Percentiles rank a stretch among this genome's conserved stretches.
phyloP scores from a whole-genome alignment of 2,329 filamentous ascomycete genomes.

The Neospermospora avenae region DNA sequence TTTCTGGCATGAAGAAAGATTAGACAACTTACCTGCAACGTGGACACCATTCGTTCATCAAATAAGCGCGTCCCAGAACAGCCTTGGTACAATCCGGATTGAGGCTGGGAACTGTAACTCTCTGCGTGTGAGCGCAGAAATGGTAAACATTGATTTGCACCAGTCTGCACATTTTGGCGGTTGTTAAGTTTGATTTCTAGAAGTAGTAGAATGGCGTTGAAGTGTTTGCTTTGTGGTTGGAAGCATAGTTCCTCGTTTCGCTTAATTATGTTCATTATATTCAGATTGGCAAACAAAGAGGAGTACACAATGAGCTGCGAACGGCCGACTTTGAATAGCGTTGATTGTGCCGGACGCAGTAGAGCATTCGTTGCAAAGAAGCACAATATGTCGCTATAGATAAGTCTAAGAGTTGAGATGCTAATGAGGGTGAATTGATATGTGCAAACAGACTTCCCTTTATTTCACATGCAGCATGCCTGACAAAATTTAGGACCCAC shows the following conservation, averaged over 20 bases:
- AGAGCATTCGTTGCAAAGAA: background rate
- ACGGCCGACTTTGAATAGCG: background rate
- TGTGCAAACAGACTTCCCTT: no score
- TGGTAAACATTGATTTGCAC: constrained; percentile 9
- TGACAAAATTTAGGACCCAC: no score
- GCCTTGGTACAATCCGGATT: background rate
- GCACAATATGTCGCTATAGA: no score
- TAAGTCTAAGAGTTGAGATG: no score
- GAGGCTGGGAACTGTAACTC: background rate
- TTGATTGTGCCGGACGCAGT: background rate
- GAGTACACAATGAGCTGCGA: background rate
- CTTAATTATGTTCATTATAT: background rate
- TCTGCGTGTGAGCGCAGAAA: constrained; percentile 3
- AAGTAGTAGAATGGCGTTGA: background rate
- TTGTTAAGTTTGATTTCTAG: background rate
- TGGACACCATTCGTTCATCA: constrained; percentile 3
- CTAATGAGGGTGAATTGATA: no score
- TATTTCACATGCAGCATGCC: no score
- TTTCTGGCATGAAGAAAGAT: background rate
- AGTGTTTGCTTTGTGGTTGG: background rate
- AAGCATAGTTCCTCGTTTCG: background rate
- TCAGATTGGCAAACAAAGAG: background rate
- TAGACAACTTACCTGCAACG: constrained; percentile 6
- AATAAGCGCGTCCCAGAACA: background rate
- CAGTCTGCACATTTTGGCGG: constrained; percentile 2